Percentiles rank a stretch among this genome's conserved stretches.
These are phyloP conservation scores for Entomortierella parvispora DNA, from an alignment of 192 early-diverging fungal genomes.

Conservation along the genomic window DNA sequence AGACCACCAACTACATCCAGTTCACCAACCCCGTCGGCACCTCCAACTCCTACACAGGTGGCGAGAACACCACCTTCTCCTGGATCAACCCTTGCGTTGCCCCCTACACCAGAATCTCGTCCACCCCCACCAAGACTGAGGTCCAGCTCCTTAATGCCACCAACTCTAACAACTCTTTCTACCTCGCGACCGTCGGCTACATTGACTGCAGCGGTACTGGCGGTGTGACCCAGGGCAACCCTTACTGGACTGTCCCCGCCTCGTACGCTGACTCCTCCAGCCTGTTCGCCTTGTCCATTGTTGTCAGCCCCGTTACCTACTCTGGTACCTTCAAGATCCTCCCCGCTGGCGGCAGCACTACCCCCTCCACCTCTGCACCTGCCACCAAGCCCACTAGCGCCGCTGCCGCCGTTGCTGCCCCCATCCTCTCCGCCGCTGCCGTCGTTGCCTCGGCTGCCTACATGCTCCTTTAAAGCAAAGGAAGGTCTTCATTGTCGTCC, in stretches of 20 bases:
- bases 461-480: constrained; percentile 19
- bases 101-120: constrained; percentile 7
- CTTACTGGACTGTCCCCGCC: constrained; percentile 17
- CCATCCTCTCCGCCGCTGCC: constrained; percentile 21
- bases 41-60: not conserved
- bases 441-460: constrained; percentile 19
- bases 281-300: constrained; percentile 17
- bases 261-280: not conserved
- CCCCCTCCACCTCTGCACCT: not conserved
- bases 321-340: constrained; percentile 32
- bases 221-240: constrained; percentile 18
- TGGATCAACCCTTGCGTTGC: constrained; percentile 26
- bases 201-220: too few relatives aligned
- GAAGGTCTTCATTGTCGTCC: too few relatives aligned
- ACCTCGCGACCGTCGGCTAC: not conserved
- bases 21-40: constrained; percentile 33
- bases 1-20: constrained; percentile 24
- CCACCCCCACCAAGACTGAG: constrained; percentile 13
- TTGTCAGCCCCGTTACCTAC: constrained; percentile 9
- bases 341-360: not conserved
- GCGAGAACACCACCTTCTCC: constrained; percentile 26
- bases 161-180: constrained; percentile 5
- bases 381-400: not conserved
- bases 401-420: constrained; percentile 6
- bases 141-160: constrained; percentile 32